Evolutionary conservation across 306 rosid genomes (phyloP).

Genomic region (Begonia fuchsioides): DNA sequence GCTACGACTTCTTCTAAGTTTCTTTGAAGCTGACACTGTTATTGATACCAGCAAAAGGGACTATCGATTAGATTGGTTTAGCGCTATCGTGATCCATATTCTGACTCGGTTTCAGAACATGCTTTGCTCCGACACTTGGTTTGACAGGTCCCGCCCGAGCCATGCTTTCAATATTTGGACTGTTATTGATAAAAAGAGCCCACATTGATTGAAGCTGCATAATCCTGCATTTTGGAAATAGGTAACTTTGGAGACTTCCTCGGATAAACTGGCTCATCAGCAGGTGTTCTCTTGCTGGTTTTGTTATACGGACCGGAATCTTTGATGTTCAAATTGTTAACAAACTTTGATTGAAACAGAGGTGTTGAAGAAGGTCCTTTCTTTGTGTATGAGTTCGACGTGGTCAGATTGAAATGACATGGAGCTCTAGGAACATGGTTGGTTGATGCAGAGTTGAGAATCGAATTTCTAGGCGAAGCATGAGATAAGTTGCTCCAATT

Average conservation of each 20-base stretch:
- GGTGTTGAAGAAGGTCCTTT: too few relatives aligned
- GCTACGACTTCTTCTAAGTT: conserved; percentile 35
- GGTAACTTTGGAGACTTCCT: conserved; percentile 25
- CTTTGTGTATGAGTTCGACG: too few relatives aligned
- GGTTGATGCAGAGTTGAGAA: conserved; percentile 21
- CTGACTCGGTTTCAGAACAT: conserved; percentile 59
- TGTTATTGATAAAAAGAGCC: too few relatives aligned
- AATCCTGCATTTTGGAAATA: conserved; percentile 28
- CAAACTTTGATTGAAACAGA: conserved; percentile 21
- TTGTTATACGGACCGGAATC: conserved; percentile 33
- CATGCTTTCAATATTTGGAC: conserved; percentile 21
- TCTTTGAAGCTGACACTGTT: conserved; percentile 36
- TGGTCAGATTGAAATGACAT: conserved; percentile 18
- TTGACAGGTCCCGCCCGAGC: conserved; percentile 51
- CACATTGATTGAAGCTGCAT: background rate
- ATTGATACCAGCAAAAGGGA: conserved; percentile 27
- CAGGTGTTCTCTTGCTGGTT: conserved; percentile 27
- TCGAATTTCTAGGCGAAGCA: conserved; percentile 27
- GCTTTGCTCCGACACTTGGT: conserved; percentile 63
- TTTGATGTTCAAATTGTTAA: conserved; percentile 21
- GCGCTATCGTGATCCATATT: conserved; percentile 26
- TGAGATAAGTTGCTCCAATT: conserved; percentile 29
- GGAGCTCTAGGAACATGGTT: conserved; percentile 31
- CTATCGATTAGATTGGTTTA: conserved; percentile 30
- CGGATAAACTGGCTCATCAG: conserved; percentile 28